phyloP scores from a whole-genome alignment of 2,329 filamentous ascomycete species.

The Aspergillus alliaceus region DNA sequence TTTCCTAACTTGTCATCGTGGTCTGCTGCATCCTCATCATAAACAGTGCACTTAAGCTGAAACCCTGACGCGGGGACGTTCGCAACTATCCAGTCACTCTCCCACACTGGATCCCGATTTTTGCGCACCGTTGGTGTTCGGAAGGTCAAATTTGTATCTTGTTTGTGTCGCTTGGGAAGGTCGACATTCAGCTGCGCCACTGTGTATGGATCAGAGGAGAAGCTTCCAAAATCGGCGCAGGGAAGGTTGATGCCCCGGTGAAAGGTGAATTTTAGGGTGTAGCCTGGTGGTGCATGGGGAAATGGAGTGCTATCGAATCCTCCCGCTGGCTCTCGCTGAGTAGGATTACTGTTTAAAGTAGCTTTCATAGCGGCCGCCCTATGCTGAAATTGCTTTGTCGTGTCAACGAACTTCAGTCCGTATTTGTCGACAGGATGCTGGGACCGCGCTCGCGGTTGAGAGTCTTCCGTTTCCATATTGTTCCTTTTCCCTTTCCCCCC shows the following conservation, averaged over 20 bases:
- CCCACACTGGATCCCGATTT: slow-evolving; percentile 75
- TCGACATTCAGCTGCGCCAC: slow-evolving; percentile 71
- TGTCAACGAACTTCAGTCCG: slow-evolving; percentile 40
- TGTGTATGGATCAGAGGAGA: slow-evolving; percentile 82
- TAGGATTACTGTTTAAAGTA: slow-evolving; percentile 5
- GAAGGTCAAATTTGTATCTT: slow-evolving; percentile 73
- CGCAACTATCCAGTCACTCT: slow-evolving; percentile 82
- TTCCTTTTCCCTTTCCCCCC: not conserved
- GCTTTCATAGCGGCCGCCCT: slow-evolving; percentile 29
- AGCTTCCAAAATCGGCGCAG: slow-evolving; percentile 72
- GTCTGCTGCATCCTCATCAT: slow-evolving; percentile 86
- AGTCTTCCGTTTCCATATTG: slow-evolving; percentile 10
- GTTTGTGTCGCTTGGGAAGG: slow-evolving; percentile 76
- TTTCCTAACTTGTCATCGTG: slow-evolving; percentile 87
- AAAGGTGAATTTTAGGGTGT: slow-evolving; percentile 82
- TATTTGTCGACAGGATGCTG: slow-evolving; percentile 32
- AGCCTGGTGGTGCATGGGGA: slow-evolving; percentile 72
- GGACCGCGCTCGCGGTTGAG: slow-evolving; percentile 20
- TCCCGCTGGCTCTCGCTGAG: slow-evolving; percentile 59
- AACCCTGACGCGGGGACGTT: slow-evolving; percentile 82
- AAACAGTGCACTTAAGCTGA: slow-evolving; percentile 78
- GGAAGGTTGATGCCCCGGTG: slow-evolving; percentile 79
- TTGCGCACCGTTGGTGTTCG: slow-evolving; percentile 75
- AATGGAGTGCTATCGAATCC: slow-evolving; percentile 80
- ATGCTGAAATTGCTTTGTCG: slow-evolving; percentile 40